Base-by-base conservation (phyloP, 2,329 filamentous ascomycete genomes). In the Verticillium longisporum region DNA sequence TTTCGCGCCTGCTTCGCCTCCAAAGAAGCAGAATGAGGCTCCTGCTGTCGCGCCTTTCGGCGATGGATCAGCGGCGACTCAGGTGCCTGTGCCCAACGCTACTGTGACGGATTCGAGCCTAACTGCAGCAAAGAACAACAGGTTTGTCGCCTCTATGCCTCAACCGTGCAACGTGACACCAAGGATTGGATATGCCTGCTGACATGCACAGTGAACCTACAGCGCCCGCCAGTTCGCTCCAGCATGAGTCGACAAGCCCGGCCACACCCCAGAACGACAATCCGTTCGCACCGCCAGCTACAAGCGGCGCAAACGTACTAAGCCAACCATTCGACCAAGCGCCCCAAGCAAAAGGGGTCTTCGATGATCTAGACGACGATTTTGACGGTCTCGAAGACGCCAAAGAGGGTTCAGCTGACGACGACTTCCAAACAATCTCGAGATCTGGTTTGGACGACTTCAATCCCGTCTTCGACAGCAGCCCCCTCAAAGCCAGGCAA, bases 341-440 rank as follows among this genome's bases (percentile, higher is more conserved):
- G 18, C 15, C 54, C 4, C 54, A 55, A 15, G 31, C 54, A 32
- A 41, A 83, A 83, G 68, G 74, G 82, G 26, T 81, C 84, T 91
- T 92, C 71, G 88, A 90, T 63, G 90, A 92, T 58, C 85, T 92
- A 63, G 90, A 92, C 57, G 85, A 88, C 65, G 90, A 92, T 53
- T 95, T 95, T 67, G 89, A 91, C 68, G 91, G 91, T 60, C 83
- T 96, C 15, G 88, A 91, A 62, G 91, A 96, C 69, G 91, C 91
- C 55, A 91, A 92, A 71, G 91, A 95, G 73, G 90, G 88, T 57
- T 87, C 84, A 31, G 87, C 83, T 1, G 91, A 93, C 62, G 90
- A 94, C 62, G 90, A 94, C 65, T 92, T 93, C 75, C 87, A 88
- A 68, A 89, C 83, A 68, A 83, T 92, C 64, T 89, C 87, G 57